Evolutionary conservation across 768 basidiomycete genomes (phyloP), one percentile per base, ranked within the genome.

Genomic region (Sporobolomyces pararoseus): DNA sequence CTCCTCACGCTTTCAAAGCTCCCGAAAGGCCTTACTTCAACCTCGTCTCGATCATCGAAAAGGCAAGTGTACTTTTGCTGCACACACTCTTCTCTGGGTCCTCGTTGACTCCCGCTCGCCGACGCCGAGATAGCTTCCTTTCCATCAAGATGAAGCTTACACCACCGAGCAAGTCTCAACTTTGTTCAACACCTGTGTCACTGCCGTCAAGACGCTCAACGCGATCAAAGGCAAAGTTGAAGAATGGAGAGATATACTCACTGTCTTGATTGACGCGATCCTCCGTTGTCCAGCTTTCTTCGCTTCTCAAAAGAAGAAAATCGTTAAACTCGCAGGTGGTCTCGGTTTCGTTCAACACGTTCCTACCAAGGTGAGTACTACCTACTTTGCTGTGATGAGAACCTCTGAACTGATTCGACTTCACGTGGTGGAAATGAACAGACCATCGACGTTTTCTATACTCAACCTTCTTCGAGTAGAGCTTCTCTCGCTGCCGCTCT

Each of bases 21-120:
- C 53, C 60, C 13, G 72, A 73, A 39, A 27, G 72, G 4, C 72
- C 72, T 0, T 73, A 49, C 65, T 70, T 54, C 61, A 70, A 73
- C 51, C 32, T 73, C 51, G 68, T 73, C 35, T 53, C 68, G 29
- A 58, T 73, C n/a, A 42, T 73, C 17, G 63, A 67, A 37, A 73
- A 73, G 51, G 72, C 66, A n/a, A 31, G 66, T 13, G 23, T 25
- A n/a, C n/a, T n/a, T n/a, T n/a, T n/a, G n/a, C n/a, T n/a, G n/a
- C n/a, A n/a, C n/a, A n/a, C n/a, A n/a, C n/a, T n/a, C n/a, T n/a
- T n/a, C n/a, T n/a, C n/a, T n/a, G n/a, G n/a, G n/a, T n/a, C n/a
- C n/a, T n/a, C n/a, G n/a, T n/a, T n/a, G n/a, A n/a, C 16, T 25
- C 46, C 46, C n/a, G 23, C 27, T 49, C n/a, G n/a, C n/a, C n/a